A percentile compares a stretch with the other conserved stretches of the same genome.
These are phyloP conservation scores for Apocynum venetum DNA, from an alignment of 257 asterid species.

Conservation along the genomic window DNA sequence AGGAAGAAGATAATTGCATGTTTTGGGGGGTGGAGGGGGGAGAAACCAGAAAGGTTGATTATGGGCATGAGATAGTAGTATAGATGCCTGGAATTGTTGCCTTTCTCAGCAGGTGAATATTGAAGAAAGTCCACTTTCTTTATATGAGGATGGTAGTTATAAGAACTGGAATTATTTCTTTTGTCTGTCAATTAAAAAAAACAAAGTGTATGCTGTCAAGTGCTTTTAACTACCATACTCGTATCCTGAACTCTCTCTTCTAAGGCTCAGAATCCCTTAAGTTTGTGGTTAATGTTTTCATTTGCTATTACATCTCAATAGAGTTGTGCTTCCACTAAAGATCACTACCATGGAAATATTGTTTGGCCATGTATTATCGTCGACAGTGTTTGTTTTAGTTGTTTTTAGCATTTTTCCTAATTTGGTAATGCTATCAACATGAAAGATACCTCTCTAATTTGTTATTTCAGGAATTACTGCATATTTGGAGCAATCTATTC, in stretches of 20 bases:
- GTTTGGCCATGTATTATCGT: neutral
- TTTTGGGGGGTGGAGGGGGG: too few relatives aligned
- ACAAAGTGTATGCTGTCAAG: neutral
- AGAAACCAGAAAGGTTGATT: neutral
- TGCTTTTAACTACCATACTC: neutral
- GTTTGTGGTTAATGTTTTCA: neutral
- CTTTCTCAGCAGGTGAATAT: neutral
- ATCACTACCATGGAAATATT: neutral
- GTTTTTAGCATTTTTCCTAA: neutral
- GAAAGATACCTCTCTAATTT: constrained; percentile 17
- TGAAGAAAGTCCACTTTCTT: neutral
- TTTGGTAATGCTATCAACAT: constrained; percentile 12
- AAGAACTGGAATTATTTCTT: neutral
- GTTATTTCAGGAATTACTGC: constrained; percentile 70
- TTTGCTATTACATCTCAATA: neutral
- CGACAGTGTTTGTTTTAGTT: neutral
- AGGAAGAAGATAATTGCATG: neutral
- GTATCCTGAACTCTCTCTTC: neutral
- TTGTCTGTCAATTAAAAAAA: neutral
- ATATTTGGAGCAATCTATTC: constrained; percentile 78
- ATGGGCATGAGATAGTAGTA: neutral
- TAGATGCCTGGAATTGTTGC: neutral
- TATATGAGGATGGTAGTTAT: neutral
- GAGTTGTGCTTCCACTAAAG: neutral
- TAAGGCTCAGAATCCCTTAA: neutral